Percentiles rank a stretch among this genome's conserved stretches.
phyloP scores from a whole-genome alignment of 306 rosid species.

The Dryas octopetala region DNA sequence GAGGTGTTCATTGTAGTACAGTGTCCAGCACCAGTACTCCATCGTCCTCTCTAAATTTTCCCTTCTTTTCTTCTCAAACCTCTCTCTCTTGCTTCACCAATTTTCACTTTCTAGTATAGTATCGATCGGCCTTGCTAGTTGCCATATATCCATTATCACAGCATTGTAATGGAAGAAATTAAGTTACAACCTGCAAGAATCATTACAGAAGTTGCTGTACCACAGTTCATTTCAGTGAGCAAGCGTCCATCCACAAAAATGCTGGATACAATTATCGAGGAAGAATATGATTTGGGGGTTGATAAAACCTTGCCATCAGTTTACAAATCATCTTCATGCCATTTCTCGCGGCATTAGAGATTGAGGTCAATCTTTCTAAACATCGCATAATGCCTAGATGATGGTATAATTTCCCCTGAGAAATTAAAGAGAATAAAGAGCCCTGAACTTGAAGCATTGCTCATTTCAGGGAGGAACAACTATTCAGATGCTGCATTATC shows the following conservation, averaged over 20 bases:
- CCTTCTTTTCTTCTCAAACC: neutral
- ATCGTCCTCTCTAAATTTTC: neutral
- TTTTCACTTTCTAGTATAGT: neutral
- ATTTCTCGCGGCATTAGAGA: neutral
- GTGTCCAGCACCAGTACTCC: neutral
- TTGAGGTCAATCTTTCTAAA: neutral
- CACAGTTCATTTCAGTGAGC: conserved; percentile 31
- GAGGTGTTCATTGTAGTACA: neutral
- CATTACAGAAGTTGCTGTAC: conserved; percentile 54
- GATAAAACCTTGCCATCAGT: neutral
- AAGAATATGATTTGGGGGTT: conserved; percentile 34
- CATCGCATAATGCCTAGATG: neutral
- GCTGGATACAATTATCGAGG: conserved; percentile 49
- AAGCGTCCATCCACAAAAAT: conserved; percentile 30
- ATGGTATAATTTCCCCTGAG: neutral
- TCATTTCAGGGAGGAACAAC: neutral
- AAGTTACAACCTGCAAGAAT: conserved; percentile 12
- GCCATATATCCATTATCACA: neutral
- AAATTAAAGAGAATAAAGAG: neutral
- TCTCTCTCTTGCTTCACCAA: neutral
- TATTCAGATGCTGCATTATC: neutral
- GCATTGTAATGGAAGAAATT: conserved; percentile 3
- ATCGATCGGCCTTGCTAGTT: neutral
- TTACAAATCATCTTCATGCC: neutral
- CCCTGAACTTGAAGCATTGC: conserved; percentile 1